phyloP scores from a whole-genome alignment of 2,329 filamentous ascomycete genomes.

The Cladosporium sphaerospermum region DNA sequence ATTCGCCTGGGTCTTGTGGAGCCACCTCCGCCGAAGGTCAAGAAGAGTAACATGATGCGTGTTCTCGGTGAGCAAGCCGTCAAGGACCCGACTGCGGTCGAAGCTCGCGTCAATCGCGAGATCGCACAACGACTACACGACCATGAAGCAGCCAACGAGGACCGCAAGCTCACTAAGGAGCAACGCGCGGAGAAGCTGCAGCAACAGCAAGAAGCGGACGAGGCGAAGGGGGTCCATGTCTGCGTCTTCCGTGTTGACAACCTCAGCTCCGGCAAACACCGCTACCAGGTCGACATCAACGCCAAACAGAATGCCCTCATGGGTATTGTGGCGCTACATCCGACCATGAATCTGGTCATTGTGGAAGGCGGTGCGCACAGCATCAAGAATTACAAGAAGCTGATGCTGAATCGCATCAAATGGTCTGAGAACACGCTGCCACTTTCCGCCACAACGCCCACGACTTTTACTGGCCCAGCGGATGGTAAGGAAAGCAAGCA shows the following conservation, averaged over 20 bases:
- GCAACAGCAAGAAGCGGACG: constrained; percentile 78
- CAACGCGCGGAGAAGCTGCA: constrained; percentile 77
- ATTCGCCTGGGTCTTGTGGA: constrained; percentile 85
- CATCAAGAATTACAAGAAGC: constrained; percentile 78
- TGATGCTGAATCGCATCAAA: constrained; percentile 89
- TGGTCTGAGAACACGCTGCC: constrained; percentile 86
- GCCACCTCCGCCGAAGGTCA: constrained; percentile 89
- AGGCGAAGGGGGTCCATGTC: constrained; percentile 75
- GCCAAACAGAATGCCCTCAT: constrained; percentile 83
- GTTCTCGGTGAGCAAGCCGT: constrained; percentile 89
- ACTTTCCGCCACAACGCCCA: constrained; percentile 36
- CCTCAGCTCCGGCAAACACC: constrained; percentile 82
- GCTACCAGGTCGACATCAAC: constrained; percentile 88
- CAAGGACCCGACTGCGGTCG: constrained; percentile 94
- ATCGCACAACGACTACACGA: constrained; percentile 78
- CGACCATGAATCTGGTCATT: constrained; percentile 79
- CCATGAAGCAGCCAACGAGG: constrained; percentile 74
- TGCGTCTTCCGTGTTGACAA: constrained; percentile 85
- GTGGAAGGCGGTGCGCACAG: constrained; percentile 85
- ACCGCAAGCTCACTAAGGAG: constrained; percentile 82
- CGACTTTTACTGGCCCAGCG: constrained; percentile 26
- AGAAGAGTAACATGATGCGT: constrained; percentile 95
- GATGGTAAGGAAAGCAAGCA: constrained; percentile 17
- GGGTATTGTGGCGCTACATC: constrained; percentile 86
- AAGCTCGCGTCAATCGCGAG: constrained; percentile 86